Evolutionary conservation across 106 monocot genomes (phyloP).

Genomic region (Narthecium ossifragum): DNA sequence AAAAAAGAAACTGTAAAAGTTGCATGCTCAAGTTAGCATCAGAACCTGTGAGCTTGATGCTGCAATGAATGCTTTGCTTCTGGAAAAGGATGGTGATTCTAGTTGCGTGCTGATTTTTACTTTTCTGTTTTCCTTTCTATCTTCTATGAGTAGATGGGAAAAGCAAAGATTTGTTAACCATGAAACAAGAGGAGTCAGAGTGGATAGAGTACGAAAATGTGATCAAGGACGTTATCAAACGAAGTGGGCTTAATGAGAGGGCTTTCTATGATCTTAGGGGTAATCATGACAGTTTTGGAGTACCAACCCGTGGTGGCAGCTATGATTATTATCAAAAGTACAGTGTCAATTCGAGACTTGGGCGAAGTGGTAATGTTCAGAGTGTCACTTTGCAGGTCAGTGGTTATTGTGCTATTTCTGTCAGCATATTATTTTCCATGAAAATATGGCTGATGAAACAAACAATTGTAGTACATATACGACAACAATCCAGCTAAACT

Average conservation of each 20-base stretch:
- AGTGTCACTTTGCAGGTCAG: conserved; percentile 77
- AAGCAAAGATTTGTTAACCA: conserved; percentile 89
- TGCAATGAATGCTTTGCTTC: background rate
- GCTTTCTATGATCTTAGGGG: conserved; percentile 92
- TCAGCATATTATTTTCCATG: too few relatives aligned
- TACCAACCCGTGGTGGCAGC: conserved; percentile 45
- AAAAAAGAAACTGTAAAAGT: too few relatives aligned
- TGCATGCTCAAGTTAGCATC: too few relatives aligned
- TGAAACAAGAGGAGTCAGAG: conserved; percentile 92
- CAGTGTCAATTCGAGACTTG: conserved; percentile 58
- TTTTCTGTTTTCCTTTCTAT: background rate
- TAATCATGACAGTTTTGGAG: conserved; percentile 95
- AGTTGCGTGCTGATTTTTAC: too few relatives aligned
- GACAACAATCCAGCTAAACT: too few relatives aligned
- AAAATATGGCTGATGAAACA: too few relatives aligned
- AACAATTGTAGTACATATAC: too few relatives aligned
- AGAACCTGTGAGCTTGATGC: too few relatives aligned
- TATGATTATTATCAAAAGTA: conserved; percentile 86
- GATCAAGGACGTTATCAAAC: conserved; percentile 43
- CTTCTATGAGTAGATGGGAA: conserved; percentile 68
- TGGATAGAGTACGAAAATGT: conserved; percentile 78
- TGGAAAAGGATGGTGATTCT: too few relatives aligned
- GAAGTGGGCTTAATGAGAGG: conserved; percentile 63
- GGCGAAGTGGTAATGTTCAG: conserved; percentile 47
- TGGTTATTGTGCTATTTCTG: conserved; percentile 3